These are phyloP conservation scores for Moelleriella libera DNA, from an alignment of 2,329 filamentous ascomycete species.

Conservation along the genomic window DNA sequence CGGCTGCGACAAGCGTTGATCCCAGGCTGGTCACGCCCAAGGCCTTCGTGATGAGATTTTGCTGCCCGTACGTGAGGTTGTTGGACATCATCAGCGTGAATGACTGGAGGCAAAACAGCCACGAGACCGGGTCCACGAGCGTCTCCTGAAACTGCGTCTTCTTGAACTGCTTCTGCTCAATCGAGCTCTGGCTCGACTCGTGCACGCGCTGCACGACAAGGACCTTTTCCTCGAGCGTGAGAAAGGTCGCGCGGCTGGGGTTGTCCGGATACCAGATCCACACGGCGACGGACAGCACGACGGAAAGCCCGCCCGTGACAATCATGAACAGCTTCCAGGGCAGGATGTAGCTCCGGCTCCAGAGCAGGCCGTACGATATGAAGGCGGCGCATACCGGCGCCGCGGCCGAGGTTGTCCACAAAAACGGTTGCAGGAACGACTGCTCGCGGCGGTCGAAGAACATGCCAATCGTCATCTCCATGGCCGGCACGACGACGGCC, in stretches of 20 bases:
- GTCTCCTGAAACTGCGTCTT: conserved; percentile 14
- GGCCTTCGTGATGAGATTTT: conserved; percentile 19
- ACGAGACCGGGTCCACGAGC: conserved; percentile 15
- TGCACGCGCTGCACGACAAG: conserved; percentile 20
- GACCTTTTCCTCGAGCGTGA: conserved; percentile 24
- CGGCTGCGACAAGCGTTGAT: conserved; percentile 23
- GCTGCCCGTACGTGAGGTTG: conserved; percentile 24
- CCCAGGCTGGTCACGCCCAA: conserved; percentile 21
- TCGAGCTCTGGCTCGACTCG: conserved; percentile 17
- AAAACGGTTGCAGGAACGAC: conserved; percentile 11
- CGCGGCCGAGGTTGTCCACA: conserved; percentile 17
- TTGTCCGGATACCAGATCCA: conserved; percentile 23
- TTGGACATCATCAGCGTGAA: conserved; percentile 21
- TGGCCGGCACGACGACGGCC: conserved; percentile 21
- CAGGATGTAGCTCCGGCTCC: conserved; percentile 14
- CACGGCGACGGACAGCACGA: conserved; percentile 18
- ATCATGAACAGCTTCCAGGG: conserved; percentile 26
- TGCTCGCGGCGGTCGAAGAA: conserved; percentile 22
- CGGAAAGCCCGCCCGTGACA: conserved; percentile 19
- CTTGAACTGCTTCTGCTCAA: conserved; percentile 23
- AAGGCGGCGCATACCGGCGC: conserved; percentile 23
- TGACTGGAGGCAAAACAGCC: conserved; percentile 15
- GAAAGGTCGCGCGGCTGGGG: conserved; percentile 21
- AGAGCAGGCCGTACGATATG: conserved; percentile 25
- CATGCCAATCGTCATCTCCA: conserved; percentile 26